These are phyloP conservation scores for Eimeria tenella DNA, from an alignment of 169 alveolate genomes.

Conservation along the genomic window DNA sequence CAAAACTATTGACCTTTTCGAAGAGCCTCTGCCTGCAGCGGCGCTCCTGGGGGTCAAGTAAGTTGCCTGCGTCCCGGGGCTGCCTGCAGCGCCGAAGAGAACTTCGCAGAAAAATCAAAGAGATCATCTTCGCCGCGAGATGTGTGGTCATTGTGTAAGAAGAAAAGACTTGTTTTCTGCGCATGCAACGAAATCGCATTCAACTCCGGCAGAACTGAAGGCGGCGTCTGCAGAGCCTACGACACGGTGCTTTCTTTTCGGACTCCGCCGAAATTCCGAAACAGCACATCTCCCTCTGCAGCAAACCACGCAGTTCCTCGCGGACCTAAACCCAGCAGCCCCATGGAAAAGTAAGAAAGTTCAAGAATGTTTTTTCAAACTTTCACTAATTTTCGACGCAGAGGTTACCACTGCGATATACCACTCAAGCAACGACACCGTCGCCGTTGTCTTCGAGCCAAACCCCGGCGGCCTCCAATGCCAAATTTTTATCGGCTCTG, in stretches of 20 bases:
- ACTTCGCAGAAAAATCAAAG: conserved; percentile 70
- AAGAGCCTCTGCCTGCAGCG: conserved; percentile 44
- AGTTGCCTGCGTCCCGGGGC: neutral
- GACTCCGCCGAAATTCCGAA: neutral
- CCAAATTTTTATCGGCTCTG: conserved; percentile 59
- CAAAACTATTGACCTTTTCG: conserved; percentile 72
- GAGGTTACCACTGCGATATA: conserved; percentile 78
- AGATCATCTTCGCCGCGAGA: conserved; percentile 70
- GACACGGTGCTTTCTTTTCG: conserved; percentile 42
- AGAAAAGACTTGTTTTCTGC: neutral
- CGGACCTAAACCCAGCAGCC: conserved; percentile 68
- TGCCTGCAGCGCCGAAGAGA: neutral
- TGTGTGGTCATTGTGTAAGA: conserved; percentile 74
- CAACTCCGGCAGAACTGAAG: conserved; percentile 22
- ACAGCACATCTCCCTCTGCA: neutral
- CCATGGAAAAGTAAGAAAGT: conserved; percentile 76
- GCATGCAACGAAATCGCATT: neutral
- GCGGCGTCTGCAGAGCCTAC: conserved; percentile 77
- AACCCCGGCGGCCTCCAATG: conserved; percentile 78
- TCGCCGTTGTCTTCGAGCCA: conserved; percentile 77
- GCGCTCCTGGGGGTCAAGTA: conserved; percentile 53
- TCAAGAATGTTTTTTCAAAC: neutral
- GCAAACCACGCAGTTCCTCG: conserved; percentile 31
- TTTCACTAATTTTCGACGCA: neutral
- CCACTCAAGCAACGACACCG: conserved; percentile 63